A percentile compares a stretch with the other conserved stretches of the same genome.
phyloP scores from a whole-genome alignment of 2,329 filamentous ascomycete genomes.

The Pezicula rhizophila region DNA sequence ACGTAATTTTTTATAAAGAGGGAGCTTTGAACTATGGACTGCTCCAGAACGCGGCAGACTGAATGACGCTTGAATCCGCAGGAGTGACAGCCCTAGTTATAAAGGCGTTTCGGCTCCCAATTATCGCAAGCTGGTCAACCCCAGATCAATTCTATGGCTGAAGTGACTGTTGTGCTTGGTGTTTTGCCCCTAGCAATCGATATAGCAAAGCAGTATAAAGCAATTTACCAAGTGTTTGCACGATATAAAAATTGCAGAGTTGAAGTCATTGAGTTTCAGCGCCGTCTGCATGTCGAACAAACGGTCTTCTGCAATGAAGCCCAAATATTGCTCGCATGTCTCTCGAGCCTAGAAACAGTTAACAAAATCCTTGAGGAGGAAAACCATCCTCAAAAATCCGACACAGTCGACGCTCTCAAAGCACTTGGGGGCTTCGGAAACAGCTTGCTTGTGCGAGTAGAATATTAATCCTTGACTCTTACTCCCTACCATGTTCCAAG shows the following conservation, averaged over 20 bases:
- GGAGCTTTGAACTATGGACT: too few relatives aligned
- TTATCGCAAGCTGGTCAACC: not conserved
- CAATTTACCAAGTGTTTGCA: not conserved
- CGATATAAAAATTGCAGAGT: not conserved
- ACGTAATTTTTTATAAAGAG: too few relatives aligned
- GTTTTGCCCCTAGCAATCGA: not conserved
- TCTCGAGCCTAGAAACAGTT: not conserved
- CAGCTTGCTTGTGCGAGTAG: not conserved
- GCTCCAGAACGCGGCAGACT: too few relatives aligned
- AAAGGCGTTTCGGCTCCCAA: too few relatives aligned
- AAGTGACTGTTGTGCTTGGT: not conserved
- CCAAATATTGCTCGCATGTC: not conserved
- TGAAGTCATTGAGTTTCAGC: not conserved
- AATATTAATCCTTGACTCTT: too few relatives aligned
- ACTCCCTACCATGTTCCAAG: too few relatives aligned
- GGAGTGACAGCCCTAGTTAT: too few relatives aligned
- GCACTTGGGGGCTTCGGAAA: not conserved
- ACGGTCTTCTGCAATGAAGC: not conserved
- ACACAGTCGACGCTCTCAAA: not conserved
- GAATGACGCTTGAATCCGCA: too few relatives aligned
- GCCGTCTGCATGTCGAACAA: slow-evolving; percentile 1
- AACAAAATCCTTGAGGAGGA: not conserved
- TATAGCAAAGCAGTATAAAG: not conserved
- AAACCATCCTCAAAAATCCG: not conserved
- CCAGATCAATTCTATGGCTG: not conserved